Conservation (phyloP, 352 stramenopile genomes). For the Plasmopara halstedii region DNA sequence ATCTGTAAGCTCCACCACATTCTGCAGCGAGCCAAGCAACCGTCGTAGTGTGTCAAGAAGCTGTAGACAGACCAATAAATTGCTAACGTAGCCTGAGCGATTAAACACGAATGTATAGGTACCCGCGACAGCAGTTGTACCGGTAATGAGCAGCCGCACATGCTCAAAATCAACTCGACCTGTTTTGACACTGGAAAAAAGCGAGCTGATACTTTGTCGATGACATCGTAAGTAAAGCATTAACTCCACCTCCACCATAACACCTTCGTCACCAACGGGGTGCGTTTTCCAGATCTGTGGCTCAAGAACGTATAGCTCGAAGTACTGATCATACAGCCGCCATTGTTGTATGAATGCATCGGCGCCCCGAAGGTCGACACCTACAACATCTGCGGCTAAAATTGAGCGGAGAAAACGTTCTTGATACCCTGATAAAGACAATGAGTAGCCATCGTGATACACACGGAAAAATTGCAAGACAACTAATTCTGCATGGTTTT, state of each 20-base stretch:
- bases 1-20: conserved; percentile 14
- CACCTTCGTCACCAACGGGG: conserved; percentile 10
- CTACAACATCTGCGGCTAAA: conserved; percentile 18
- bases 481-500: conserved; percentile 13
- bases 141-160: conserved; percentile 14
- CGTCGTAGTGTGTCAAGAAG: conserved; percentile 25
- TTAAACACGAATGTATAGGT: conserved; percentile 26
- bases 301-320: conserved; percentile 14
- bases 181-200: conserved; percentile 26
- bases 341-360: conserved; percentile 27
- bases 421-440: conserved; percentile 6
- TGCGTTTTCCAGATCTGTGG: conserved; percentile 19
- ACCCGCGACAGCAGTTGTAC: conserved; percentile 11
- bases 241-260: conserved; percentile 22
- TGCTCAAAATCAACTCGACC: conserved; percentile 7
- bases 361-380: conserved; percentile 7
- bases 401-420: conserved; percentile 24
- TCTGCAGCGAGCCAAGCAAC: conserved; percentile 17
- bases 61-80: conserved; percentile 19
- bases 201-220: conserved; percentile 11
- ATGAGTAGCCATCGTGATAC: conserved; percentile 26
- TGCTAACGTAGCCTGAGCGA: conserved; percentile 15
- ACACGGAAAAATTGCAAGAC: conserved; percentile 24
- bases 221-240: conserved; percentile 27
- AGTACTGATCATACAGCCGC: conserved; percentile 19